These are phyloP conservation scores for Endotrypanum monterogeii DNA, from an alignment of 208 protist genomes.

Conservation along the genomic window DNA sequence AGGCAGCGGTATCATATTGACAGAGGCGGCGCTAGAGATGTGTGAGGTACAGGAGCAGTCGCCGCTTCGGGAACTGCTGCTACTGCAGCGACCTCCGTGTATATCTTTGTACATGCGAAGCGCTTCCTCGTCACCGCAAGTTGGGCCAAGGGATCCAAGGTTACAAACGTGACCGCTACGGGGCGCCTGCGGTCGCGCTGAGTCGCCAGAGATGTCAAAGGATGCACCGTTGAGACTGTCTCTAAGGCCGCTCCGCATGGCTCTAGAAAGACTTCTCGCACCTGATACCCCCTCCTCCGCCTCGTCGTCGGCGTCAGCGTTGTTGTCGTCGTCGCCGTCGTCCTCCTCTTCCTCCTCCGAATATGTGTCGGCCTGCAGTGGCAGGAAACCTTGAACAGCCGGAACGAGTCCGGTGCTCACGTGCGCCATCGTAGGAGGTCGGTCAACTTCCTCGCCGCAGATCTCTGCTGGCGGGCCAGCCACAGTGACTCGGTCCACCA, in stretches of 20 bases:
- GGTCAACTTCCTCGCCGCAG: slow-evolving; percentile 3
- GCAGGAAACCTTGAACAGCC: background rate
- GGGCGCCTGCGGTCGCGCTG: slow-evolving; percentile 18
- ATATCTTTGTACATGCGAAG: slow-evolving; percentile 50
- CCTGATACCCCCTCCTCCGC: background rate
- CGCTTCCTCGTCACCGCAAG: slow-evolving; percentile 31
- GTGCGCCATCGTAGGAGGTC: slow-evolving; percentile 33
- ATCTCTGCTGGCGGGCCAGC: background rate
- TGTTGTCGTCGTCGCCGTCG: background rate
- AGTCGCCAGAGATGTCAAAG: slow-evolving; percentile 6
- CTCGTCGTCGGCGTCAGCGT: background rate
- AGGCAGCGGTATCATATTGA: background rate
- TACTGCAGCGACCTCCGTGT: slow-evolving; percentile 31
- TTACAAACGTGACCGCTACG: slow-evolving; percentile 27
- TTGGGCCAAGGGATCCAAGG: slow-evolving; percentile 35
- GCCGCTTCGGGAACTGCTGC: slow-evolving; percentile 7
- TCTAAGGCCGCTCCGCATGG: background rate
- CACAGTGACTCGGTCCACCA: background rate
- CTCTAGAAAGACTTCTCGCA: background rate
- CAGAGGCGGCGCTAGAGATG: background rate
- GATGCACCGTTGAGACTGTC: background rate
- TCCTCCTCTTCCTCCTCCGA: slow-evolving; percentile 7
- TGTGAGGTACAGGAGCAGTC: slow-evolving; percentile 16
- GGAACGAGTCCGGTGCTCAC: slow-evolving; percentile 23
- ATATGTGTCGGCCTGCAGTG: background rate